Conservation (phyloP, 768 basidiomycete species). For the Russula emetica region DNA sequence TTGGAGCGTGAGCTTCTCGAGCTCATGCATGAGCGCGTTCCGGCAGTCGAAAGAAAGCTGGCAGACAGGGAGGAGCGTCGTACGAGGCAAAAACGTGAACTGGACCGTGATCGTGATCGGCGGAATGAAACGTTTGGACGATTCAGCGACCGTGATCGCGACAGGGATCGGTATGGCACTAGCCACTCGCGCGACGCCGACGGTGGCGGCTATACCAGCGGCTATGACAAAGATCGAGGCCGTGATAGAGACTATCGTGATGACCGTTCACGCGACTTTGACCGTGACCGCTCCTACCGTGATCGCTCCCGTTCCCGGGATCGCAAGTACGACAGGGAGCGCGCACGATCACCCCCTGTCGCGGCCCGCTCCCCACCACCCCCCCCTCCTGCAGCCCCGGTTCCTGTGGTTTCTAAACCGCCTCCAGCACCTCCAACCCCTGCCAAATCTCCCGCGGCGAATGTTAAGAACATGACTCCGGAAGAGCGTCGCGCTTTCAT, state of each 20-base stretch:
- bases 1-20: slow-evolving; percentile 83
- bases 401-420: slow-evolving; percentile 40
- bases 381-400: slow-evolving; percentile 43
- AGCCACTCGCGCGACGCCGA: slow-evolving; percentile 35
- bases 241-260: slow-evolving; percentile 40
- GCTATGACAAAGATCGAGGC: slow-evolving; percentile 43
- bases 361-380: slow-evolving; percentile 45
- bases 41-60: slow-evolving; percentile 83
- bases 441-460: slow-evolving; percentile 54
- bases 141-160: slow-evolving; percentile 48
- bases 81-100: slow-evolving; percentile 74
- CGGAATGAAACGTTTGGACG: slow-evolving; percentile 78
- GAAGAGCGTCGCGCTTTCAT: slow-evolving; percentile 79
- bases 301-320: slow-evolving; percentile 30
- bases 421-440: slow-evolving; percentile 51
- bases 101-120: slow-evolving; percentile 73
- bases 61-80: slow-evolving; percentile 72
- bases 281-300: slow-evolving; percentile 40
- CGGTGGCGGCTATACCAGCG: slow-evolving; percentile 34
- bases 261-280: slow-evolving; percentile 40
- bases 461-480: slow-evolving; percentile 73
- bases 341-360: slow-evolving; percentile 36
- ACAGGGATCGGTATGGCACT: slow-evolving; percentile 33
- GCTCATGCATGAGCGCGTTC: slow-evolving; percentile 86
- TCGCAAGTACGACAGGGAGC: slow-evolving; percentile 34